Conservation (phyloP, 1,284 basidiomycete species). For the Malassezia obtusa region DNA sequence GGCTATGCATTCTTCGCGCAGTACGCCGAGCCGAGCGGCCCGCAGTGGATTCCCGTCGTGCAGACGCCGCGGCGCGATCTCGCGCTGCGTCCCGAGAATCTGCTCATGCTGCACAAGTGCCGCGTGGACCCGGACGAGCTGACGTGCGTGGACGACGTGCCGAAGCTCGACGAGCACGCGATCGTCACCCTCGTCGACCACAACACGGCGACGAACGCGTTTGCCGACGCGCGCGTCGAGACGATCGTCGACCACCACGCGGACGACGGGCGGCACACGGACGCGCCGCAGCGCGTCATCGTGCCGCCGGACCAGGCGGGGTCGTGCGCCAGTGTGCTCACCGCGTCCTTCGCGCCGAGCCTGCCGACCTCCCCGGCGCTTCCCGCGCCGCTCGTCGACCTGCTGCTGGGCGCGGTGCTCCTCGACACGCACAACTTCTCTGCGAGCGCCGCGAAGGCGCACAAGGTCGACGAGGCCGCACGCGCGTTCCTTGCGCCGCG, state of each 20-base stretch:
- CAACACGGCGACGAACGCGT: conserved; percentile 5
- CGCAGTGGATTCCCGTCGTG: conserved; percentile 58
- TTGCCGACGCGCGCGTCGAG: conserved; percentile 53
- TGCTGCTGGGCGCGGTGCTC: conserved; percentile 46
- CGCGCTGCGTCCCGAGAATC: conserved; percentile 71
- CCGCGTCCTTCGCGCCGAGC: conserved; percentile 1
- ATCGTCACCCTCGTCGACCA: conserved; percentile 79
- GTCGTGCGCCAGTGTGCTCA: conserved; percentile 20
- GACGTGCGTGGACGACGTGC: conserved; percentile 24
- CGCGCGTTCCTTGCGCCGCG: conserved; percentile 55
- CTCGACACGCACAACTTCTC: conserved; percentile 33
- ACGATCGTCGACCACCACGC: conserved; percentile 82
- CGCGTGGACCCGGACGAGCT: conserved; percentile 47
- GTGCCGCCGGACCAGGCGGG: conserved; percentile 12
- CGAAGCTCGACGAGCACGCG: conserved; percentile 52
- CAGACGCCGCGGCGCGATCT: conserved; percentile 63
- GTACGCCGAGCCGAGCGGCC: background rate
- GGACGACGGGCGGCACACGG: conserved; percentile 62
- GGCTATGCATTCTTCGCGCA: conserved; percentile 17
- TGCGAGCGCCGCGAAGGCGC: conserved; percentile 60
- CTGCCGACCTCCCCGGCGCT: background rate
- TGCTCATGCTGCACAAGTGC: conserved; percentile 48
- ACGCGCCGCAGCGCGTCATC: conserved; percentile 23
- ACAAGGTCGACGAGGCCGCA: conserved; percentile 56
- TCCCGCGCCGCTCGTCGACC: conserved; percentile 13